Evolutionary conservation across 768 basidiomycete species (phyloP), one percentile per base, ranked within the genome.

Genomic region (Pulveroboletus sp.): DNA sequence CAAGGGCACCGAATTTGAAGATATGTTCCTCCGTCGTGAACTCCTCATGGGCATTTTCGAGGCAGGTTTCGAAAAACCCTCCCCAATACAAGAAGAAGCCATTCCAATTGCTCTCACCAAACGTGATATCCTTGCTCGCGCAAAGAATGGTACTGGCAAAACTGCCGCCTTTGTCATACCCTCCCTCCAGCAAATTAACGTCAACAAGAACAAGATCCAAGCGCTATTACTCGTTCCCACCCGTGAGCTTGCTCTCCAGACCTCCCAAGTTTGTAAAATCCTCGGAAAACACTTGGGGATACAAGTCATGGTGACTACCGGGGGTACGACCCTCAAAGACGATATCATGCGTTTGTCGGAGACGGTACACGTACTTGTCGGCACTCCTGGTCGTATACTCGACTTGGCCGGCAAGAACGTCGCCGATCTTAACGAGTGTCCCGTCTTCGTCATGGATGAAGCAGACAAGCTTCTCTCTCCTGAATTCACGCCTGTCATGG

Each of bases 41-140:
- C 84, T 99, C 54, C 83, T 99, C 68, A 98, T 99, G 95, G 95
- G 95, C 63, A 96, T 98, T 69, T 99, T 94, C 62, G 93, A 97
- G 73, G 96, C 94, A 58, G 95, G 95, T 50, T 95, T 93, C 67
- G 95, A 98, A 73, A 85, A 79, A 59, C 95, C 95, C 38, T 95
- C 92, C 24, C 95, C 95, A 55, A 97, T 99, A 71, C 95, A 99
- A 77, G 95, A 99, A 81, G 91, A 96, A 75, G 90, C 95, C 46
- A 97, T 97, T 62, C 95, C 95, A 48, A 83, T 92, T 60, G 93
- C 94, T 35, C 84, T 98, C 63, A 83, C 89, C 49, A 89, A 87
- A 61, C 86, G 95, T 66, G 95, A 99, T 73, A 72, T 98, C 67
- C 88, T 95, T 58, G 93, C 93, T 37, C 89, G 93, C 57, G 93